These are phyloP conservation scores for Fusarium torulosum DNA, from an alignment of 2,329 filamentous ascomycete species.

Conservation along the genomic window DNA sequence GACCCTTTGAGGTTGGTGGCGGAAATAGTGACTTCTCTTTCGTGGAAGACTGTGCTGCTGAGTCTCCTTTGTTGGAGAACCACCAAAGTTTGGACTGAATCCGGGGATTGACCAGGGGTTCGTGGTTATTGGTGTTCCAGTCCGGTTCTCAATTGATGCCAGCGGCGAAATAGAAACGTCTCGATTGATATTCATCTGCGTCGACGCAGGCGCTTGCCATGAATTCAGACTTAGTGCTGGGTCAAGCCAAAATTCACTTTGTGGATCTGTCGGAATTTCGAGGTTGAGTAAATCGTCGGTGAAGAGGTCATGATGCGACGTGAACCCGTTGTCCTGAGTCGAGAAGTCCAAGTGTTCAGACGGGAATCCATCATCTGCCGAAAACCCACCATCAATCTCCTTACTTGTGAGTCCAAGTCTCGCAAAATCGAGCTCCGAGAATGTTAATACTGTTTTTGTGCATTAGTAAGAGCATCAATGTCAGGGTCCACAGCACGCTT, in stretches of 20 bases:
- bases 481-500: not conserved
- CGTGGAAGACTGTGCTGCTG: conserved; percentile 23
- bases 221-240: not conserved
- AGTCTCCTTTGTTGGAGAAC: not conserved
- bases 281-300: not conserved
- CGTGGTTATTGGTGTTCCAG: not conserved
- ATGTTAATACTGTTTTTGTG: conserved; percentile 25
- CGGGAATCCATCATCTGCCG: not conserved
- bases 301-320: not conserved
- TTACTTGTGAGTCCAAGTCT: conserved; percentile 19
- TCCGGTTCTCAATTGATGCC: not conserved
- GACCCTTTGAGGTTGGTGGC: not conserved
- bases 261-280: not conserved
- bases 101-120: not conserved
- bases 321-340: not conserved
- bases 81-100: not conserved
- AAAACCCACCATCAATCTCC: too few relatives aligned
- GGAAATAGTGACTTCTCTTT: conserved; percentile 27
- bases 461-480: conserved; percentile 4
- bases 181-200: not conserved
- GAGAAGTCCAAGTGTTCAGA: not conserved
- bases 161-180: conserved; percentile 4
- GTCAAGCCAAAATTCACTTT: not conserved
- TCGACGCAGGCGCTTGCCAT: not conserved
- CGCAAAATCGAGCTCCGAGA: conserved; percentile 37